Conservation (phyloP, 371 early-diverging fungal species). For the Mucor racemosus region DNA sequence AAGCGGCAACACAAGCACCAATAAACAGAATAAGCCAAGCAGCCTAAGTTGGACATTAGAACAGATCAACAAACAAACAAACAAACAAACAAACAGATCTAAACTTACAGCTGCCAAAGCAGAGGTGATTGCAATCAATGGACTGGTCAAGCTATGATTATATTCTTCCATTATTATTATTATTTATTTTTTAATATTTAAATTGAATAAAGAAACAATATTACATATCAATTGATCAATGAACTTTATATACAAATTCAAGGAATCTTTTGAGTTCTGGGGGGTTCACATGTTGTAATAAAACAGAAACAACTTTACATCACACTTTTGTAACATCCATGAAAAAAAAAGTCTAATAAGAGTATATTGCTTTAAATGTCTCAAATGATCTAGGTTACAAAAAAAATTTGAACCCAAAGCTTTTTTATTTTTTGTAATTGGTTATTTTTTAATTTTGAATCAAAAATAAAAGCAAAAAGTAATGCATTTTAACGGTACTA, state of each 20-base stretch:
- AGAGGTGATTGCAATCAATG: slow-evolving; percentile 16
- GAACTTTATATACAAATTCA: not conserved
- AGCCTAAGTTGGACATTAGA: slow-evolving; percentile 34
- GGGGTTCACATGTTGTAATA: slow-evolving; percentile 12
- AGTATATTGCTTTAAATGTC: not conserved
- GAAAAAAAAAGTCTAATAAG: not conserved
- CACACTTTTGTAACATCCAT: not conserved
- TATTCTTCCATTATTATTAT: slow-evolving; percentile 16
- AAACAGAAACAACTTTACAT: slow-evolving; percentile 18
- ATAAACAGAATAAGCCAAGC: slow-evolving; percentile 76
- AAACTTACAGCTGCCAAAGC: slow-evolving; percentile 20
- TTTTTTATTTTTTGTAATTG: slow-evolving; percentile 1
- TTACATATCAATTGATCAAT: not conserved
- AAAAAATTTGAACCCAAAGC: not conserved
- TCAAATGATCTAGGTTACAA: not conserved
- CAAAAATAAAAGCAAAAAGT: not conserved
- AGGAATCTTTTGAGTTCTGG: slow-evolving; percentile 5
- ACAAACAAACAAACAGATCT: not conserved
- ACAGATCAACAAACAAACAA: slow-evolving; percentile 4
- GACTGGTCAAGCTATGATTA: slow-evolving; percentile 20
- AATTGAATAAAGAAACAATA: slow-evolving; percentile 9
- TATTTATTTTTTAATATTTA: not conserved
- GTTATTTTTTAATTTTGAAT: not conserved
- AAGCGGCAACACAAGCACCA: slow-evolving; percentile 59
- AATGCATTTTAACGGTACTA: slow-evolving; percentile 4